Evolutionary conservation across 83 land plant genomes (phyloP).

Genomic region (Isoetes engelmannii): DNA sequence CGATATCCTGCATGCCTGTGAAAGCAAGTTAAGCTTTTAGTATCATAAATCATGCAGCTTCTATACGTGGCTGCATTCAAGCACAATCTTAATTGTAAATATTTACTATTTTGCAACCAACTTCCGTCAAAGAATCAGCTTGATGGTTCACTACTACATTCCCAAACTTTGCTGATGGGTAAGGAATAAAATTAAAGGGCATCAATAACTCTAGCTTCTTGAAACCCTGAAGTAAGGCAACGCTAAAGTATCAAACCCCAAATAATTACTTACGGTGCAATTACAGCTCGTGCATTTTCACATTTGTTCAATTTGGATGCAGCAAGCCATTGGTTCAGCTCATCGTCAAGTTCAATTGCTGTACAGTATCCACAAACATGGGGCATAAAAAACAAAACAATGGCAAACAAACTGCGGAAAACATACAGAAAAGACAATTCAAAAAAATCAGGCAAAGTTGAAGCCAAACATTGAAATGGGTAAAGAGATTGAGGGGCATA

Average conservation of each 20-base stretch:
- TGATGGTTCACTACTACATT: not conserved
- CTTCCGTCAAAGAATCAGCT: not conserved
- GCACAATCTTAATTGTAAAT: slow-evolving; percentile 2
- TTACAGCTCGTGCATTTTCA: slow-evolving; percentile 76
- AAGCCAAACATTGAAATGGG: not conserved
- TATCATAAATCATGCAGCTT: not conserved
- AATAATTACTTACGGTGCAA: slow-evolving; percentile 74
- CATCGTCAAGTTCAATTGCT: slow-evolving; percentile 62
- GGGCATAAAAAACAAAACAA: slow-evolving; percentile 3
- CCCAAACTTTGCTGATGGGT: not conserved
- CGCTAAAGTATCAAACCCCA: not conserved
- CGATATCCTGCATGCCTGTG: slow-evolving; percentile 97
- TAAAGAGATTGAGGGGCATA: not conserved
- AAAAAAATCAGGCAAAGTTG: not conserved
- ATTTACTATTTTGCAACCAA: not conserved
- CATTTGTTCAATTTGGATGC: slow-evolving; percentile 55
- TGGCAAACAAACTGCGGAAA: slow-evolving; percentile 8
- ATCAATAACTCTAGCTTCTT: not conserved
- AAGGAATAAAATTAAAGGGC: not conserved
- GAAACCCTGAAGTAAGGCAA: not conserved
- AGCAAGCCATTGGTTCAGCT: slow-evolving; percentile 76
- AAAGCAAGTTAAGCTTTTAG: slow-evolving; percentile 2
- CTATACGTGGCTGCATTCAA: slow-evolving; percentile 1
- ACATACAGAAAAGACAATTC: not conserved
- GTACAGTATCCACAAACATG: slow-evolving; percentile 15